Percentiles rank a stretch among this genome's conserved stretches.
phyloP scores from a whole-genome alignment of 768 basidiomycete species.

The Boletus rubescentipes region DNA sequence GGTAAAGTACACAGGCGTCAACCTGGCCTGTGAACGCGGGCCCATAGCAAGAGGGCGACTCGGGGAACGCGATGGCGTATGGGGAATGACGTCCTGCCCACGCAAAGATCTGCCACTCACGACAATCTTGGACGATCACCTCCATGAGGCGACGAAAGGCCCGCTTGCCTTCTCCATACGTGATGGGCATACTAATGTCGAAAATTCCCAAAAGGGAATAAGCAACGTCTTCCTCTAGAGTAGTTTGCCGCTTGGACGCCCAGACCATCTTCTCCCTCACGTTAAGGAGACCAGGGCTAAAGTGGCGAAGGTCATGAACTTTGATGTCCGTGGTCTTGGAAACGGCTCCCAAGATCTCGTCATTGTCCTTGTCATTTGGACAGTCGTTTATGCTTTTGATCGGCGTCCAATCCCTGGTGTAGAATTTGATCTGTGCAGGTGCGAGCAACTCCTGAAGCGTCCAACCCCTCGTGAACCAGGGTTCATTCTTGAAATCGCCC shows the following conservation, averaged over 20 bases:
- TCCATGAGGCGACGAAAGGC: constrained; percentile 12
- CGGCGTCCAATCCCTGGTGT: background rate
- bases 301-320: background rate
- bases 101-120: constrained; percentile 10
- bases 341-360: background rate
- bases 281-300: constrained; percentile 5
- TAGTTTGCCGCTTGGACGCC: constrained; percentile 5
- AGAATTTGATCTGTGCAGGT: constrained; percentile 5
- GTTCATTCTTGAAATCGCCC: background rate
- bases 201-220: constrained; percentile 10
- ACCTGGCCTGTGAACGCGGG: background rate
- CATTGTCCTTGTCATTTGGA: constrained; percentile 5
- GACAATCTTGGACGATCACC: constrained; percentile 2
- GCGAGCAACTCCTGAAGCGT: constrained; percentile 13
- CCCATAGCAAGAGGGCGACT: constrained; percentile 3
- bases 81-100: constrained; percentile 9
- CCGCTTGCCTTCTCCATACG: constrained; percentile 11
- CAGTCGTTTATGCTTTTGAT: background rate
- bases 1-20: background rate
- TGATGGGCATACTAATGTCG: constrained; percentile 7
- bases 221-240: constrained; percentile 1
- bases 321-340: background rate
- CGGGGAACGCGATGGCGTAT: constrained; percentile 2
- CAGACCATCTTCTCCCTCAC: constrained; percentile 13
- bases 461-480: constrained; percentile 10